Base-by-base conservation (phyloP, 1,284 basidiomycete genomes). In the Bondarzewia mesenterica region DNA sequence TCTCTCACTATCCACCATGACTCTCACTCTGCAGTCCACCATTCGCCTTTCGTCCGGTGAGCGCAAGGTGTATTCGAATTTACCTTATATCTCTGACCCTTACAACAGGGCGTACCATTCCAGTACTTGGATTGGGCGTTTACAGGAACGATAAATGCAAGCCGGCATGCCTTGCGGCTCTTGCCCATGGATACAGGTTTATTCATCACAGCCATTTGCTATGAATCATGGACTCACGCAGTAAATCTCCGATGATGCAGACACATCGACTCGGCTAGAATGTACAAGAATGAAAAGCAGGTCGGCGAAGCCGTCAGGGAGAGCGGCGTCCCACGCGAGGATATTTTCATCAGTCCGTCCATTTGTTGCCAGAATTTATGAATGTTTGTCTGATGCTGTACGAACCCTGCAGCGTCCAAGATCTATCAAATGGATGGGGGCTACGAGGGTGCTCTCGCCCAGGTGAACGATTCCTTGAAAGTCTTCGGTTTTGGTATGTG, bases 81-180 rank as follows among this genome's bases (percentile, higher is more conserved):
- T n/a, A 4, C 29, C n/a, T n/a, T 32, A 4, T n/a, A 32, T 10
- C 29, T 32, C 29, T 32, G 12, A 7, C 29, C 10, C 42, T 23
- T 15, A 22, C 42, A 27, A 40, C n/a, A 77, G 82, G 80, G 6
- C 66, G 75, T 60, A 47, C 60, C 22, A 82, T 93, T 66, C 89
- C 37, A 18, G n/a, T 77, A 15, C 72, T 93, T 1, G 90, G 90
- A 2, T 81, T 91, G 47, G 90, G 90, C 12, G 86, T 92, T 10
- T 93, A 85, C 60, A 77, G 84, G 58, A 85, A 85, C 67, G 71
- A 78, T 53, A 73, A 78, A 45, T 64, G 79, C 23, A 71, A 69
- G 25, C 61, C 74, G 0, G 80, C 83, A 7, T 77, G 82, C n/a
- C 60, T 81, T 16, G 75, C 80, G 41, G 89, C 89, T 1, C 65